phyloP scores from a whole-genome alignment of 1,284 basidiomycete genomes.

The Ceratobasidium theobromae region DNA sequence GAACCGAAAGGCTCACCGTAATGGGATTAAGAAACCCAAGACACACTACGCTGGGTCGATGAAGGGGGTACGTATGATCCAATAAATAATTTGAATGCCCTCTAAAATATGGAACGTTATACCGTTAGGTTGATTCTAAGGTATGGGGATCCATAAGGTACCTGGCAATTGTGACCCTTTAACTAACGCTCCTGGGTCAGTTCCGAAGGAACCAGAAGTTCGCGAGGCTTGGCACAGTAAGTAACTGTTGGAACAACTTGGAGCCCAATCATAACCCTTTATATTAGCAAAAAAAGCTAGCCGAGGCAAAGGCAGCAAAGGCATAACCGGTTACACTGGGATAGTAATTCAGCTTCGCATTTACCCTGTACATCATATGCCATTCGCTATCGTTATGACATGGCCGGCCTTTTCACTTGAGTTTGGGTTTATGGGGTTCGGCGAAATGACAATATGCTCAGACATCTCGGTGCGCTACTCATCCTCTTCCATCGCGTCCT shows the following conservation, averaged over 20 bases:
- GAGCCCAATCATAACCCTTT: not conserved
- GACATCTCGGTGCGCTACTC: constrained; percentile 59
- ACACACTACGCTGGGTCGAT: constrained; percentile 78
- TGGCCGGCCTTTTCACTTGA: constrained; percentile 4
- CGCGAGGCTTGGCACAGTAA: constrained; percentile 35
- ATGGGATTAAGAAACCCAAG: constrained; percentile 88
- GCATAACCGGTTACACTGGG: constrained; percentile 4
- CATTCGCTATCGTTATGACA: constrained; percentile 30
- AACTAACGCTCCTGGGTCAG: constrained; percentile 4
- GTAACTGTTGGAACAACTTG: not conserved
- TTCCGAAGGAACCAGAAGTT: constrained; percentile 37
- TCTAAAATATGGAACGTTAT: not conserved
- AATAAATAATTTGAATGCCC: not conserved
- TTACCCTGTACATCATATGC: constrained; percentile 23
- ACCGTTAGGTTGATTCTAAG: constrained; percentile 77
- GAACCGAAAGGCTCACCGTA: constrained; percentile 82
- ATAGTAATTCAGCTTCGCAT: not conserved
- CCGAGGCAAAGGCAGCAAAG: constrained; percentile 7
- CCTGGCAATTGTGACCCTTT: not conserved
- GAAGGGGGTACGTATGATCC: constrained; percentile 76
- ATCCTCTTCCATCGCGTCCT: constrained; percentile 70
- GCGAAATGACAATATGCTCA: too few species aligned
- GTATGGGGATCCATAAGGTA: constrained; percentile 45
- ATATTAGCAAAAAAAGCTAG: constrained; percentile 20
- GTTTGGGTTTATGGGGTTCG: too few species aligned